Conservation (phyloP, 2,329 filamentous ascomycete genomes). For the Fusarium protoensiforme region DNA sequence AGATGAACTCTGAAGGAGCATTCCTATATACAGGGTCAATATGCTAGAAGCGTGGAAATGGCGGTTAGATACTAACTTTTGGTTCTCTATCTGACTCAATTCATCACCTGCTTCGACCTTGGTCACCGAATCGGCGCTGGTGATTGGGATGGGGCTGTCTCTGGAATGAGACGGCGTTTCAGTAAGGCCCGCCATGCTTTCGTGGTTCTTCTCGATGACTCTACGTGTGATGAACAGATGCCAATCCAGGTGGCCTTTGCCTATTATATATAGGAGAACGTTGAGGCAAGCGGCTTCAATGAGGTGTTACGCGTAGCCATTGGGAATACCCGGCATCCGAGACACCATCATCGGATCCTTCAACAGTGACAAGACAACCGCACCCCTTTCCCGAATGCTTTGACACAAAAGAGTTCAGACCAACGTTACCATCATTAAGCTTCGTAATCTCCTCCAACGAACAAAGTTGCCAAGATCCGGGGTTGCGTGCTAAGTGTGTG, state of each 20-base stretch:
- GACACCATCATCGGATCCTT: not conserved
- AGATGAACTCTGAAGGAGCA: not conserved
- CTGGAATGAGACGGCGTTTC: not conserved
- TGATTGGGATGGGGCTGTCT: not conserved
- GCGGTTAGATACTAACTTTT: not conserved
- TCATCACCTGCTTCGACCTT: not conserved
- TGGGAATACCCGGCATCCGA: not conserved
- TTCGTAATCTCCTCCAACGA: not conserved
- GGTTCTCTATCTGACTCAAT: not conserved
- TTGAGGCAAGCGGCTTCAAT: not conserved
- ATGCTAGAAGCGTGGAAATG: not conserved
- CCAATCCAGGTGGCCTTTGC: not conserved
- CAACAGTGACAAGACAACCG: not conserved
- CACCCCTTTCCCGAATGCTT: not conserved
- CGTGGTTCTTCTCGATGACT: not conserved
- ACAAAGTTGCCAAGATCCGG: constrained; percentile 2
- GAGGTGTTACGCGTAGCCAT: not conserved
- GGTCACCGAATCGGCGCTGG: not conserved
- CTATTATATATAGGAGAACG: not conserved
- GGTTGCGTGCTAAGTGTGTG: not conserved
- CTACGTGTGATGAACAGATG: not conserved
- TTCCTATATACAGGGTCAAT: not conserved
- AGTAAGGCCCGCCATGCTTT: not conserved
- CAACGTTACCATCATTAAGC: not conserved
- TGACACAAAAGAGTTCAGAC: not conserved